Evolutionary conservation across 805 yeast genomes (phyloP), one percentile per base, ranked within the genome.

Genomic region (Sugiyamaella americana): DNA sequence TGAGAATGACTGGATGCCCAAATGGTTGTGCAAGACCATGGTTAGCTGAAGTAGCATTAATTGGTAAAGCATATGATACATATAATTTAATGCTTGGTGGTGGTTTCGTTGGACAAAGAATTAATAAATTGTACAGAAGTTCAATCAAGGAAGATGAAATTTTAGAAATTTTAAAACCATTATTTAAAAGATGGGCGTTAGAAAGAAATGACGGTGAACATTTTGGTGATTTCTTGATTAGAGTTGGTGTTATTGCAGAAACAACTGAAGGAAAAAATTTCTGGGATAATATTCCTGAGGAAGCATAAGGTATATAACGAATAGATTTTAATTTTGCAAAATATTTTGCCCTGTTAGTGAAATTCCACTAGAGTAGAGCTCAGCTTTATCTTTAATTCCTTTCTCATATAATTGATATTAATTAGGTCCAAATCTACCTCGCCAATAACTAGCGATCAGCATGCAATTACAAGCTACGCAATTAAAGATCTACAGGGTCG

Each of bases 1-100:
- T 91, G 95, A 80, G 98, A 72, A 89, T 91, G 97, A 91, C 97
- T 24, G 98, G 98, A 48, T 91, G 98, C 75, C 97, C 97, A 46
- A 91, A 91, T 66, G 98, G 98, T 56, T 91, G 98, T 73, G 93
- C 98, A 20, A 81, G 98, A 67, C 98, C 98, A 23, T 91, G 97
- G 97, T 70, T 91, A 43, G 98, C 97, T 3, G 98, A 91, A 66
- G 80, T 91, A 49, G 98, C 97, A 0, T 74, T 88, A 50, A 94
- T 91, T 48, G 98, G 98, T 65, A 91, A 91, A 66, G 96, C 98
- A 0, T 80, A 76, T 53, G 95, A 95, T 44, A 88, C 94, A 16
- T 91, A 91, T 69, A 91, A 91, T 68, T 75, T 91, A 68, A 75
- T 89, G 87, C 74, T 91, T 56, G 98, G 98, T 58, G 98, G 98